Base-by-base conservation (phyloP, 1,284 basidiomycete species). In the Golubevia sp. region DNA sequence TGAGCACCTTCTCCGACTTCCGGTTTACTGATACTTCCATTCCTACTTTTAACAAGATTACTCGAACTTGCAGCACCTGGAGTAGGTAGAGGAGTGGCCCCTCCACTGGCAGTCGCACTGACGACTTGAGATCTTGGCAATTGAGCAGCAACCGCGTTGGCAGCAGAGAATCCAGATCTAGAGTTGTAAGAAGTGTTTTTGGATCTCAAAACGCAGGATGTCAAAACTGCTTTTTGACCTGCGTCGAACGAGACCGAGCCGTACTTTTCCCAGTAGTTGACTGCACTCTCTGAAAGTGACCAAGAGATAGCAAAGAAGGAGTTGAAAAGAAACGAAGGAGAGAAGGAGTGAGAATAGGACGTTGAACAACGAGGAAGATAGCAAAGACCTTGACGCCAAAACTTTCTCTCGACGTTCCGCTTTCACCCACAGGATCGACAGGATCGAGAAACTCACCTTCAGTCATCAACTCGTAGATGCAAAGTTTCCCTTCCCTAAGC, bases 211-310 rank as follows among this genome's bases (percentile, higher is more conserved):
- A 95, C 92, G 82, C 96, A 98, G 21, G 92, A 91, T 1, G 94
- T 98, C 52, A 97, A 88, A 25, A 98, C 93, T 0, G 94, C 94
- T 84, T 96, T 96, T 77, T 86, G 84, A 67, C 86, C 86, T 4
- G 86, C 85, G 73, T 98, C 94, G 73, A 98, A 97, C 0, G 93
- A 38, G 51, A 79, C 87, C 60, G 73, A 92, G 93, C 30, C 30
- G 11, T 34, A 34, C 91, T 73, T 64, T 55, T 96, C 93, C 92
- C 93, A 98, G 81, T 97, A 99, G 83, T 97, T 95, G 24, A 97
- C 94, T 1, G 94, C 94, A 3, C 91, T 92, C 82, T 97, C 95
- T 83, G 96, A 92, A n/a, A n/a, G n/a, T n/a, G n/a, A n/a, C n/a
- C n/a, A n/a, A n/a, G n/a, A n/a, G n/a, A n/a, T n/a, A n/a, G n/a